These are phyloP conservation scores for Flaveria robusta DNA, from an alignment of 129 eudicot genomes.

Conservation along the genomic window DNA sequence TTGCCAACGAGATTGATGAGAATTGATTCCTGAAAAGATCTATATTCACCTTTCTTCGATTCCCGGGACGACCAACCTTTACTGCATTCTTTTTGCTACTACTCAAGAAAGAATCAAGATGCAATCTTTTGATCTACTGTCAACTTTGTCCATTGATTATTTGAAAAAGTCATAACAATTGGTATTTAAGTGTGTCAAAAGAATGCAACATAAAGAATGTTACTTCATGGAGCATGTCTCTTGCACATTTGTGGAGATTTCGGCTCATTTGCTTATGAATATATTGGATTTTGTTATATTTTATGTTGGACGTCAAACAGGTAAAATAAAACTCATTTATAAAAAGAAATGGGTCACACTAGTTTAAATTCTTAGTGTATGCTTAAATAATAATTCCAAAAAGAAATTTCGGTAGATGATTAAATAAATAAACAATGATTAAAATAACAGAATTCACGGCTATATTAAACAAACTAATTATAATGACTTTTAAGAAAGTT, in stretches of 20 bases:
- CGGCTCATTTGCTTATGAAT: not conserved
- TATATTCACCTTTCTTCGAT: constrained; percentile 18
- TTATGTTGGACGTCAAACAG: not conserved
- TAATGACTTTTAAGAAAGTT: too few relatives aligned
- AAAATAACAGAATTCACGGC: too few relatives aligned
- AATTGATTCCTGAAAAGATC: constrained; percentile 32
- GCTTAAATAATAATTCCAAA: too few relatives aligned
- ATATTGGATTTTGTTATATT: not conserved
- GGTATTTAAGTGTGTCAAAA: not conserved
- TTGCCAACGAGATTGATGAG: constrained; percentile 22
- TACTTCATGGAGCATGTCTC: constrained; percentile 6
- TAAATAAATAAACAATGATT: not conserved
- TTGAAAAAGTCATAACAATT: not conserved
- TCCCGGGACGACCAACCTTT: constrained; percentile 7
- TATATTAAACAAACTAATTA: too few relatives aligned
- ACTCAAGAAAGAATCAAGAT: constrained; percentile 21
- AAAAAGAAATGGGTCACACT: not conserved
- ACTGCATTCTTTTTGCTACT: not conserved
- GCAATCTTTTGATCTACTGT: constrained; percentile 29
- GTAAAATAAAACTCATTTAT: not conserved
- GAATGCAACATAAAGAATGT: constrained; percentile 7
- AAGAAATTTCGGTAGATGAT: too few relatives aligned
- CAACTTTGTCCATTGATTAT: constrained; percentile 24
- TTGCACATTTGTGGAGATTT: not conserved
- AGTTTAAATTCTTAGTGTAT: not conserved